These are phyloP conservation scores for Noccaea bulbosa DNA, from an alignment of 345 rosid species.

Conservation along the genomic window DNA sequence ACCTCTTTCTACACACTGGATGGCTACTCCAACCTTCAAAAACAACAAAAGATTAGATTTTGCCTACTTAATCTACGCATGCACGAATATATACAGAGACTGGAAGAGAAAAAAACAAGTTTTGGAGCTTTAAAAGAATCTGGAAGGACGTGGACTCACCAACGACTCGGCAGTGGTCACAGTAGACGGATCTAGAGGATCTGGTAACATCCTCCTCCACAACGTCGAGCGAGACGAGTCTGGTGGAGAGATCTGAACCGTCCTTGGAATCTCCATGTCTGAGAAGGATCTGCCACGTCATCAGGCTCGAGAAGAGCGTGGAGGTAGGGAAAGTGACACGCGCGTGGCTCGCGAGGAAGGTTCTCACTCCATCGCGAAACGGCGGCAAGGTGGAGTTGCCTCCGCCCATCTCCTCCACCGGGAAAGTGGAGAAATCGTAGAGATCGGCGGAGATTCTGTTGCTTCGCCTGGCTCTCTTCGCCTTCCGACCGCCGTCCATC, in stretches of 20 bases:
- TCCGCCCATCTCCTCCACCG: conserved; percentile 28
- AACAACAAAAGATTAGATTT: background rate
- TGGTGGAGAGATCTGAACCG: conserved; percentile 48
- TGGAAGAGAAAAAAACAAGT: background rate
- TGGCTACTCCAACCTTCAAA: conserved; percentile 74
- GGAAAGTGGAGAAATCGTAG: conserved; percentile 54
- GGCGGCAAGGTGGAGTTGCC: conserved; percentile 40
- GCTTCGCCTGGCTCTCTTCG: conserved; percentile 56
- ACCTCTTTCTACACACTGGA: conserved; percentile 75
- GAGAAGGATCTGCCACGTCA: conserved; percentile 66
- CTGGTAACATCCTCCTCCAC: conserved; percentile 76
- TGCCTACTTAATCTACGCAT: conserved; percentile 1
- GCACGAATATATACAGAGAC: background rate
- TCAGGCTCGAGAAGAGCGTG: conserved; percentile 55
- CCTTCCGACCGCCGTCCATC: conserved; percentile 49
- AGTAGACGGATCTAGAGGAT: conserved; percentile 72
- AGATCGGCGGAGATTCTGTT: conserved; percentile 58
- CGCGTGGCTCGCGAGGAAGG: conserved; percentile 56
- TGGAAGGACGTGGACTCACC: conserved; percentile 58
- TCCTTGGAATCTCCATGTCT: conserved; percentile 52
- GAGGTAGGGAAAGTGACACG: conserved; percentile 54
- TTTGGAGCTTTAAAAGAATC: background rate
- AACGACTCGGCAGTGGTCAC: conserved; percentile 81
- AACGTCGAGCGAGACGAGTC: conserved; percentile 53
- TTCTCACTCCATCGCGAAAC: conserved; percentile 51